Conservation (phyloP, 2,329 filamentous ascomycete genomes). For the Gnomoniopsis sp. region DNA sequence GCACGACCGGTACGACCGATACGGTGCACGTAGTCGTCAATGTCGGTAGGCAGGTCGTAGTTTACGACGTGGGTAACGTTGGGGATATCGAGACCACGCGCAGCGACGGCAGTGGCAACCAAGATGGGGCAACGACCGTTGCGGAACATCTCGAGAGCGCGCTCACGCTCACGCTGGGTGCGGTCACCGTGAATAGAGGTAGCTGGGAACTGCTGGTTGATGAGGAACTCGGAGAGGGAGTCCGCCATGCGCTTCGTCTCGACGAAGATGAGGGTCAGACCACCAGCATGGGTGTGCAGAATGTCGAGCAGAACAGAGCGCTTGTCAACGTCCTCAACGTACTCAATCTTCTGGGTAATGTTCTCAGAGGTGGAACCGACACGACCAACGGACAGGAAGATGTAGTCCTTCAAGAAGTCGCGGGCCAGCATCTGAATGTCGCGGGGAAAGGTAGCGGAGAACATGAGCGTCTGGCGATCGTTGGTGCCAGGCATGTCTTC, state of each 20-base stretch:
- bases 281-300: conserved; percentile 85
- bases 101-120: conserved; percentile 94
- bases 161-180: conserved; percentile 97
- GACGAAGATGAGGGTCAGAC: conserved; percentile 94
- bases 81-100: conserved; percentile 86
- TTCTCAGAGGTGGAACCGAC: conserved; percentile 99
- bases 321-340: conserved; percentile 94
- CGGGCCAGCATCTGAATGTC: conserved; percentile 99
- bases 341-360: conserved; percentile 98
- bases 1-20: conserved; percentile 99
- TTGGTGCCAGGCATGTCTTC: conserved; percentile 92
- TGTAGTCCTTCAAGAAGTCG: conserved; percentile 98
- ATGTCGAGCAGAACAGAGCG: conserved; percentile 96
- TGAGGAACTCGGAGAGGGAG: conserved; percentile 93
- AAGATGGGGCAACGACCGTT: conserved; percentile 93
- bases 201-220: conserved; percentile 97
- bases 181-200: conserved; percentile 99
- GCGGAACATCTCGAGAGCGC: conserved; percentile 95
- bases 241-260: conserved; percentile 99
- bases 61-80: conserved; percentile 98
- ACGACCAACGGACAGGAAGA: conserved; percentile 97
- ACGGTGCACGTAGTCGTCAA: conserved; percentile 98
- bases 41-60: conserved; percentile 98
- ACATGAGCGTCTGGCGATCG: conserved; percentile 97
- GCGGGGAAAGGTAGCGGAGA: conserved; percentile 97